A percentile compares a stretch with the other conserved stretches of the same genome.
phyloP scores from a whole-genome alignment of 2,329 filamentous ascomycete species.

The Ophiostoma pallidulum region DNA sequence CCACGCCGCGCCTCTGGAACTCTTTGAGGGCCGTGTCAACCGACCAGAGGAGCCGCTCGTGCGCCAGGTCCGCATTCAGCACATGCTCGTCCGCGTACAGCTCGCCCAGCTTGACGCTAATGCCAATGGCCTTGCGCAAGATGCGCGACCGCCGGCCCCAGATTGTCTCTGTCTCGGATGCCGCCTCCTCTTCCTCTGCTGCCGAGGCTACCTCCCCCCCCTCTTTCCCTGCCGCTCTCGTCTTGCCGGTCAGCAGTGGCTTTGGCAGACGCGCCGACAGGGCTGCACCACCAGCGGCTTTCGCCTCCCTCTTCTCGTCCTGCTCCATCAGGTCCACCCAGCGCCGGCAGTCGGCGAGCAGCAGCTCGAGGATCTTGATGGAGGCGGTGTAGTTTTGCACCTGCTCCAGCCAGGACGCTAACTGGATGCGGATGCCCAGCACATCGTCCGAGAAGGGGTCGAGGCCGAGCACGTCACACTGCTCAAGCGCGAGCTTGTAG shows the following conservation, averaged over 20 bases:
- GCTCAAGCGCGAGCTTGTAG: constrained; percentile 69
- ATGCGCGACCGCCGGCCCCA: constrained; percentile 55
- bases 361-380: constrained; percentile 67
- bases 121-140: constrained; percentile 62
- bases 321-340: constrained; percentile 50
- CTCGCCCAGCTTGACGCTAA: constrained; percentile 75
- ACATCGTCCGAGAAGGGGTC: constrained; percentile 89
- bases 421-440: constrained; percentile 76
- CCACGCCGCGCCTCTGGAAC: constrained; percentile 53
- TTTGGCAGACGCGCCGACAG: constrained; percentile 10
- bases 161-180: constrained; percentile 32
- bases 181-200: too few relatives aligned
- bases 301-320: constrained; percentile 30
- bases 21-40: constrained; percentile 74
- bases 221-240: background rate
- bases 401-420: constrained; percentile 71
- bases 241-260: background rate
- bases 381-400: constrained; percentile 60
- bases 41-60: constrained; percentile 67
- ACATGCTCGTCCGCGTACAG: constrained; percentile 72
- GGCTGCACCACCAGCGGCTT: constrained; percentile 19
- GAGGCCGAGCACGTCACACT: constrained; percentile 64
- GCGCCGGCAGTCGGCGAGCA: constrained; percentile 57
- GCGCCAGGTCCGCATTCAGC: constrained; percentile 61
- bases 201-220: background rate